These are phyloP conservation scores for Naganishia sp. DNA, from an alignment of 1,284 basidiomycete species.

Conservation along the genomic window DNA sequence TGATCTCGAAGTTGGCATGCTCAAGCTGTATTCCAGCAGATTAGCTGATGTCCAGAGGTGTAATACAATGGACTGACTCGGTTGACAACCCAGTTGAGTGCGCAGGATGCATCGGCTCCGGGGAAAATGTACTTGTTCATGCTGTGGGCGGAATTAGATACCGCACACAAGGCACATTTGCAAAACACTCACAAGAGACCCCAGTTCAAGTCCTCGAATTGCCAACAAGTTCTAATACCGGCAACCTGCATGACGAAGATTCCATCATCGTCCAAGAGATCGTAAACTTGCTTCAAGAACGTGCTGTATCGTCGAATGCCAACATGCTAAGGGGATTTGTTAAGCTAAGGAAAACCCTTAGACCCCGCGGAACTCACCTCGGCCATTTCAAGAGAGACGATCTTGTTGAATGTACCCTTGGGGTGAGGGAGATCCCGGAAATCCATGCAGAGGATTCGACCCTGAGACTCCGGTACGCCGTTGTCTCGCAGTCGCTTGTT, in stretches of 20 bases:
- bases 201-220: conserved; percentile 98
- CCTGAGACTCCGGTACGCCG: conserved; percentile 72
- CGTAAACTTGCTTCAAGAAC: conserved; percentile 89
- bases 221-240: conserved; percentile 90
- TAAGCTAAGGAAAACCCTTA: not conserved
- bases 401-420: conserved; percentile 84
- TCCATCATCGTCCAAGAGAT: conserved; percentile 91
- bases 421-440: conserved; percentile 87
- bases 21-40: conserved; percentile 59
- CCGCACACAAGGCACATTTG: not conserved
- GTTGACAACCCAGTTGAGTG: conserved; percentile 90
- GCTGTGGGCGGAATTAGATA: conserved; percentile 39
- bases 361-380: conserved; percentile 62
- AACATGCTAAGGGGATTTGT: conserved; percentile 66
- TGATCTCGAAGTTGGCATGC: conserved; percentile 92
- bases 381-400: conserved; percentile 97
- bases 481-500: conserved; percentile 83
- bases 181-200: conserved; percentile 53
- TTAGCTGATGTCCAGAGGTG: not conserved
- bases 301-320: conserved; percentile 88
- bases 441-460: conserved; percentile 90
- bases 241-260: conserved; percentile 95
- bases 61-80: conserved; percentile 57
- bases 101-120: conserved; percentile 92
- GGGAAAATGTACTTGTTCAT: conserved; percentile 99